Evolutionary conservation across 2,329 filamentous ascomycete genomes (phyloP).

Genomic region (Corynespora cassiicola): DNA sequence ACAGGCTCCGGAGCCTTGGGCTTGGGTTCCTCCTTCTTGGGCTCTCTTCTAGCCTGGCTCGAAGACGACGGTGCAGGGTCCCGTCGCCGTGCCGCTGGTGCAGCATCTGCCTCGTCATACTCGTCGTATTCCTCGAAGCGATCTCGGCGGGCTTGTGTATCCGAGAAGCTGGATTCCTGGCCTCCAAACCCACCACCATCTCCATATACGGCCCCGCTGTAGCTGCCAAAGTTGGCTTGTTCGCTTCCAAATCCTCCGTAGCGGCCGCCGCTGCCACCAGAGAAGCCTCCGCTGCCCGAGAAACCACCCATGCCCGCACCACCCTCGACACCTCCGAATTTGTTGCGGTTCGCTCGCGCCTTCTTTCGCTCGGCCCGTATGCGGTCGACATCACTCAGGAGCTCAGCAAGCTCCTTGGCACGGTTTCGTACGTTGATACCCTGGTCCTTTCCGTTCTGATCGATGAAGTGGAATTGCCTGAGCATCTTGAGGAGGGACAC

Average conservation of each 20-base stretch:
- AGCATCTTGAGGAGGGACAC: slow-evolving; percentile 97
- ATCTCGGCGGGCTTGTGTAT: slow-evolving; percentile 69
- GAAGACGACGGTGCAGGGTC: slow-evolving; percentile 45
- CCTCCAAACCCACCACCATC: slow-evolving; percentile 94
- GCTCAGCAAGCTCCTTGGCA: slow-evolving; percentile 91
- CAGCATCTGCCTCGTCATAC: slow-evolving; percentile 76
- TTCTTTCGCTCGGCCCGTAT: slow-evolving; percentile 84
- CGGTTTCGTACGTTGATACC: slow-evolving; percentile 97
- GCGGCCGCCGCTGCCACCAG: slow-evolving; percentile 70
- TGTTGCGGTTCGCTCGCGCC: slow-evolving; percentile 85
- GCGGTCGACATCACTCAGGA: slow-evolving; percentile 89
- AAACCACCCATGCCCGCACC: slow-evolving; percentile 65
- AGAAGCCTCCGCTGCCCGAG: slow-evolving; percentile 68
- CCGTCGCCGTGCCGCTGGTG: slow-evolving; percentile 61
- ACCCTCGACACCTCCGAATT: slow-evolving; percentile 94
- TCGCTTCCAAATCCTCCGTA: slow-evolving; percentile 90
- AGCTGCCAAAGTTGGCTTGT: slow-evolving; percentile 67
- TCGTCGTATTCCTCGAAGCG: slow-evolving; percentile 98
- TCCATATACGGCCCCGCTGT: slow-evolving; percentile 83
- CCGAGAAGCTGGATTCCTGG: slow-evolving; percentile 70
- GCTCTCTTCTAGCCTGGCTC: slow-evolving; percentile 48
- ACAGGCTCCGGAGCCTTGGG: slow-evolving; percentile 77
- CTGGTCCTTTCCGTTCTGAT: slow-evolving; percentile 96
- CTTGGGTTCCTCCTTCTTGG: slow-evolving; percentile 76
- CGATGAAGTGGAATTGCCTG: slow-evolving; percentile 96